phyloP scores from a whole-genome alignment of 2,329 filamentous ascomycete genomes.

The Neofusicoccum laricinum region DNA sequence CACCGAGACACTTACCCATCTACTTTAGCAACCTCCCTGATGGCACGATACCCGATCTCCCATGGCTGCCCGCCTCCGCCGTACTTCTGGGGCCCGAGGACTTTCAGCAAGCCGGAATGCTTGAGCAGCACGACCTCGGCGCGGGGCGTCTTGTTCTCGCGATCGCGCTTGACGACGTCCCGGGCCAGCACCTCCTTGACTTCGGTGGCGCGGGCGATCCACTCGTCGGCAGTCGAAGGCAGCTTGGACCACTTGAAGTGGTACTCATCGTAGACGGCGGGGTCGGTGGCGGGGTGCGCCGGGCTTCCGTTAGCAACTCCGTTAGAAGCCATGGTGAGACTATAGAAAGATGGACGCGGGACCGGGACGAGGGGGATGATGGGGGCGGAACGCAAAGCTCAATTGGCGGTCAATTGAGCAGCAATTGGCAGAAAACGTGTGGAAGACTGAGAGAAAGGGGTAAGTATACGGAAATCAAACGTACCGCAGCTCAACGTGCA shows the following conservation, averaged over 20 bases:
- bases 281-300: conserved; percentile 29
- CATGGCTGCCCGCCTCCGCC: conserved; percentile 54
- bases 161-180: conserved; percentile 49
- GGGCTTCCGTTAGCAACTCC: background rate
- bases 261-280: conserved; percentile 40
- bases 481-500: background rate
- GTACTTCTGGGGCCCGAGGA: conserved; percentile 50
- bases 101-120: conserved; percentile 48
- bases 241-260: conserved; percentile 35
- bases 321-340: conserved; percentile 2
- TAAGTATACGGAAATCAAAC: background rate
- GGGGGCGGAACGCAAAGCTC: background rate
- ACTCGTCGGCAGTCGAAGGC: conserved; percentile 42
- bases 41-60: conserved; percentile 57
- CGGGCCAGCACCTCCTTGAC: conserved; percentile 49
- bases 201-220: conserved; percentile 49
- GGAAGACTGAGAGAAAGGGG: background rate
- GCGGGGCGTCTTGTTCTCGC: conserved; percentile 51
- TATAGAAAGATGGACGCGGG: background rate
- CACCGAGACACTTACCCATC: conserved; percentile 49
- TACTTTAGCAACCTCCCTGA: conserved; percentile 61
- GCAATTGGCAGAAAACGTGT: background rate
- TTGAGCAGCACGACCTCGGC: conserved; percentile 54
- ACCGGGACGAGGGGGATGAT: too few relatives aligned
- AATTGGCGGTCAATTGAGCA: background rate